Conservation (phyloP, 1,284 basidiomycete species). For the Ustilago lituana region DNA sequence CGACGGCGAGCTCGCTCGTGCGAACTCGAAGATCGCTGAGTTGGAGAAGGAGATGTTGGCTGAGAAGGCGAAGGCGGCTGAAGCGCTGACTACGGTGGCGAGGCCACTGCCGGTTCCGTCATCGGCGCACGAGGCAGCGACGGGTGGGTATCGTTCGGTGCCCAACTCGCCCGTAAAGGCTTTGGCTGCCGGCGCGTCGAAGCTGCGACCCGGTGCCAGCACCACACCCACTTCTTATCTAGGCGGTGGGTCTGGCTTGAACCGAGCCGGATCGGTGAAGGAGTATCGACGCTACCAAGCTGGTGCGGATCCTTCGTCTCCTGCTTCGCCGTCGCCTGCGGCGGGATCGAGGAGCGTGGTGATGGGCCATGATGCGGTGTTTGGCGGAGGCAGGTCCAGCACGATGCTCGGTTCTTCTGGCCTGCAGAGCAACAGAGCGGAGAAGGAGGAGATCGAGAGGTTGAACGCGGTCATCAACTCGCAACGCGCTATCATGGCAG, state of each 20-base stretch:
- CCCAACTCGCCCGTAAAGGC: constrained; percentile 31
- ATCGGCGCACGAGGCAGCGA: not conserved
- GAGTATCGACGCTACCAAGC: constrained; percentile 48
- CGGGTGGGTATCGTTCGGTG: constrained; percentile 10
- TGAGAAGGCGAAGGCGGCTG: constrained; percentile 8
- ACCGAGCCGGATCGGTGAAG: constrained; percentile 53
- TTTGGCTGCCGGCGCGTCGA: constrained; percentile 13
- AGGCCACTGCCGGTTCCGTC: constrained; percentile 29
- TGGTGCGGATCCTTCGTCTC: not conserved
- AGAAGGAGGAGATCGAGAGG: constrained; percentile 57
- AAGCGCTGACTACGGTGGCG: constrained; percentile 17
- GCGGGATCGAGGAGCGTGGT: constrained; percentile 22
- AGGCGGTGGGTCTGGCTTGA: constrained; percentile 3
- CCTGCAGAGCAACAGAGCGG: constrained; percentile 12
- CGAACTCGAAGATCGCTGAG: constrained; percentile 17
- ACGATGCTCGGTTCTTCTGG: too few species aligned
- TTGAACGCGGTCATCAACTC: constrained; percentile 55
- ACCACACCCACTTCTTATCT: not conserved
- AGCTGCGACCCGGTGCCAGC: constrained; percentile 7
- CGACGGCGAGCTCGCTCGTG: constrained; percentile 14
- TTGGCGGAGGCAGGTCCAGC: not conserved
- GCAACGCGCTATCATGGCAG: constrained; percentile 59
- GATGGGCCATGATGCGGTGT: constrained; percentile 11
- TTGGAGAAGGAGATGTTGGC: constrained; percentile 34
- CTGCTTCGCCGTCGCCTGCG: constrained; percentile 15